Evolutionary conservation across 2,329 filamentous ascomycete genomes (phyloP), one percentile per base, ranked within the genome.

Genomic region (Sphaceloma murrayae): DNA sequence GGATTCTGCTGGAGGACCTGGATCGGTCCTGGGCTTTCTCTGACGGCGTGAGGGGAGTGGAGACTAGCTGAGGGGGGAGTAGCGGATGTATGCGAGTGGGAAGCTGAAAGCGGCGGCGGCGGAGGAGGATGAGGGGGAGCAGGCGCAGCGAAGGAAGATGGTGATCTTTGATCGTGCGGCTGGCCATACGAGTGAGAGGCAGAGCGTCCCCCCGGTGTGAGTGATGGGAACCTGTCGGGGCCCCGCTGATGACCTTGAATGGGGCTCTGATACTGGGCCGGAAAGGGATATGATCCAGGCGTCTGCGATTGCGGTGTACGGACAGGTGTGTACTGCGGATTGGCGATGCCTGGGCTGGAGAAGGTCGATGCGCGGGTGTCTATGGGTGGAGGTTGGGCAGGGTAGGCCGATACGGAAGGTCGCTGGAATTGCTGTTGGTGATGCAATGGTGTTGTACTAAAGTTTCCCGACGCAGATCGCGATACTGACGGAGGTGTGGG

Each of bases 51-150:
- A 13, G 58, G 55, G 18, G 57, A 58, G 10, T 58, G 58, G 30
- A 56, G 53, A 29, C 54, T 56, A 14, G 55, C 54, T 10, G 57
- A 60, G 1, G 58, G 52, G 7, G 59, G 58, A 5, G 59, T 60
- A 2, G 60, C 56, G 21, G 60, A 62, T 18, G 52, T 14, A 56
- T 58, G 32, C 44, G 45, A 30, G 13, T 42, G 16, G 24, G 48
- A 16, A 29, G 45, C 26, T 14, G 36, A 30, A 13, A 19, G 46
- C 26, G 46, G 38, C 13, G 14, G 38, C 16, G 49, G 46, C 45
- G 39, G 39, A n/a, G n/a, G n/a, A n/a, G n/a, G n/a, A n/a, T n/a
- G n/a, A n/a, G n/a, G n/a, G n/a, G n/a, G n/a, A n/a, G n/a, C n/a
- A 10, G 46, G 46, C 33, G 46, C 29, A 32, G 36, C 36, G 11